A percentile compares a stretch with the other conserved stretches of the same genome.
Conservation (phyloP, 169 alveolate genomes). For the Eimeria nieschulzi region DNA sequence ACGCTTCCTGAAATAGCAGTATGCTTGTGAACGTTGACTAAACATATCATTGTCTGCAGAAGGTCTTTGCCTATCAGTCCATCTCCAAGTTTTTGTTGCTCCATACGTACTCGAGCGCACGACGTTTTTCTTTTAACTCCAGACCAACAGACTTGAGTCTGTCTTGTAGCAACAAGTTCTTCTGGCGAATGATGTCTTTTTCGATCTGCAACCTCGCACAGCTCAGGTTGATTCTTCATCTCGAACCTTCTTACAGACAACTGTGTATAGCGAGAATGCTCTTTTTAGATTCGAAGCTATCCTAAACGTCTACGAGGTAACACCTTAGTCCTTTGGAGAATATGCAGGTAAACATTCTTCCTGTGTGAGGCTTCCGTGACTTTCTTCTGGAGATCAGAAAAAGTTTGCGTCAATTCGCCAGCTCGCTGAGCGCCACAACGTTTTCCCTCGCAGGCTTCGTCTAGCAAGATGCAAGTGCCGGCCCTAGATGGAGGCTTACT, state of each 20-base stretch:
- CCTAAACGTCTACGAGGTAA: not conserved
- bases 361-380: constrained; percentile 50
- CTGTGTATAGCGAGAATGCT: too few species aligned
- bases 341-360: constrained; percentile 66
- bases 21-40: not conserved
- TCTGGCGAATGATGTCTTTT: constrained; percentile 66
- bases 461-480: not conserved
- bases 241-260: too few species aligned
- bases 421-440: constrained; percentile 34
- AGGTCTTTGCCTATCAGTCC: not conserved
- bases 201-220: constrained; percentile 43
- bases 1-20: not conserved
- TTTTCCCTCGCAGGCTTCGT: not conserved
- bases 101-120: constrained; percentile 58
- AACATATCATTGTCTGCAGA: not conserved
- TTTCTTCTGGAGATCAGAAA: constrained; percentile 5
- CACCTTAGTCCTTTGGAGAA: constrained; percentile 75
- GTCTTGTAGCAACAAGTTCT: constrained; percentile 64
- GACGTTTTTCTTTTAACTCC: constrained; percentile 65
- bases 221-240: too few species aligned
- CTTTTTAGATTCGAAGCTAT: too few species aligned
- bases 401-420: constrained; percentile 43
- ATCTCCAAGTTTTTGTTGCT: not conserved
- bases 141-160: constrained; percentile 26
- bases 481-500: not conserved